Evolutionary conservation across 352 stramenopile species (phyloP).

Genomic region (Aphanomyces stellatus): DNA sequence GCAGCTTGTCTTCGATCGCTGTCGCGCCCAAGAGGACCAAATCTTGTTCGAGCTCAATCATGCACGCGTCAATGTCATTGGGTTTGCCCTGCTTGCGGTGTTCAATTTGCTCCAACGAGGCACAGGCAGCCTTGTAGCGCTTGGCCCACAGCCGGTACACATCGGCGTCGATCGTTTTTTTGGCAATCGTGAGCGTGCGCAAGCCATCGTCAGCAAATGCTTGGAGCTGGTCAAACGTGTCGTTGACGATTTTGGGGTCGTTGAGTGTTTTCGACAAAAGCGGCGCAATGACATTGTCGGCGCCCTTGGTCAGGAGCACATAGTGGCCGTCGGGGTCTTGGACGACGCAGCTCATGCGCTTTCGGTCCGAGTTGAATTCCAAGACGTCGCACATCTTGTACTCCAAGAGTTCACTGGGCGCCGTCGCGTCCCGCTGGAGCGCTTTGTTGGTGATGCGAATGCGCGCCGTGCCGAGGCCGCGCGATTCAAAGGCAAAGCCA

Average conservation of each 20-base stretch:
- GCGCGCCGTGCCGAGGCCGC: slow-evolving; percentile 39
- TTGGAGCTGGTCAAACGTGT: slow-evolving; percentile 45
- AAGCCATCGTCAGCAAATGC: slow-evolving; percentile 74
- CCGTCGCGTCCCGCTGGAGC: slow-evolving; percentile 30
- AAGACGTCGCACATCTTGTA: slow-evolving; percentile 87
- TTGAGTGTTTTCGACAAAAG: slow-evolving; percentile 42
- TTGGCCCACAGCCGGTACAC: slow-evolving; percentile 51
- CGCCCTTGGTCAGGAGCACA: slow-evolving; percentile 80
- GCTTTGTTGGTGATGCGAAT: slow-evolving; percentile 43
- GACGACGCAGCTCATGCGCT: slow-evolving; percentile 70
- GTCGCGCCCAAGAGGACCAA: slow-evolving; percentile 79
- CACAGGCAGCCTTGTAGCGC: slow-evolving; percentile 59
- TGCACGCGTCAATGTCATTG: slow-evolving; percentile 61
- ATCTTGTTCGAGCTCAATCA: slow-evolving; percentile 74
- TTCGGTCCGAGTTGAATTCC: slow-evolving; percentile 91
- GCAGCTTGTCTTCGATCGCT: slow-evolving; percentile 92
- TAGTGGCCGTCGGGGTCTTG: slow-evolving; percentile 61
- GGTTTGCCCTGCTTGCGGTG: slow-evolving; percentile 53
- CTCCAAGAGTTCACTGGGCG: slow-evolving; percentile 34
- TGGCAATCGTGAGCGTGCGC: slow-evolving; percentile 73
- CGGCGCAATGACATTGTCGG: slow-evolving; percentile 90
- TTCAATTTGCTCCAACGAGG: slow-evolving; percentile 40
- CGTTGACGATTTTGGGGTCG: slow-evolving; percentile 22
- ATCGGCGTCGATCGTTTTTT: slow-evolving; percentile 37
- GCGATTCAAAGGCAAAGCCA: slow-evolving; percentile 66